Base-by-base conservation (phyloP, 345 rosid species). In the Geranium rotundifolium region DNA sequence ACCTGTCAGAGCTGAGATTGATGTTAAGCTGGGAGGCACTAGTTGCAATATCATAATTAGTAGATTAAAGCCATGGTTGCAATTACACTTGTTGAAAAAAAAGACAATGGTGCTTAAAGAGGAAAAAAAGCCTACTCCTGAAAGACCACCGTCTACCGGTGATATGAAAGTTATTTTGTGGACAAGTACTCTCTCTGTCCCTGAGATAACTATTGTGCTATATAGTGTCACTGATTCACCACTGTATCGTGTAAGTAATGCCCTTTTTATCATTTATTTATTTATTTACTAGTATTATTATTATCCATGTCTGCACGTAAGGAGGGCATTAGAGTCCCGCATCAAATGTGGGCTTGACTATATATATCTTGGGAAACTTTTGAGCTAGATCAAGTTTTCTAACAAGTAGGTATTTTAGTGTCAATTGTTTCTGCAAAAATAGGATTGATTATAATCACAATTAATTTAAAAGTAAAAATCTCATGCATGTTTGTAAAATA, bases 171-270 rank as follows among this genome's bases (percentile, higher is more conserved):
- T 73, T 68, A 69, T 93, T 30, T 77, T 86, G 84, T 93, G 99
- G 99, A 90, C 99, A 18, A 75, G 91, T 77, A 90, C 96, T 69
- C 77, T 86, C 67, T 86, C 99, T 58, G 97, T 97, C 63, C 99
- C 99, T 67, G 99, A 93, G 78, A 84, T 93, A 90, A 83, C 88
- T 57, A 50, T 84, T 70, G 79, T 88, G 75, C 80, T 93, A 9
- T 81, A 81, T 66, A 76, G 82, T 67, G 60, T 82, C 74, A 71
- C 69, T 37, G 90, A 77, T 66, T 63, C 69, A 55, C 90, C 97
- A 1, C 58, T 93, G 62, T 93, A 83, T 85, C 99, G 86, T 81
- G 99, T 93, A 83, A 86, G 99, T 71, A 46, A 7, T 2, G 52
- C 16, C 52, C 52, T 46, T 61, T 7, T 64, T 9, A 34, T 34